These are phyloP conservation scores for Solanum clarkiae DNA, from an alignment of 257 asterid species.

Conservation along the genomic window DNA sequence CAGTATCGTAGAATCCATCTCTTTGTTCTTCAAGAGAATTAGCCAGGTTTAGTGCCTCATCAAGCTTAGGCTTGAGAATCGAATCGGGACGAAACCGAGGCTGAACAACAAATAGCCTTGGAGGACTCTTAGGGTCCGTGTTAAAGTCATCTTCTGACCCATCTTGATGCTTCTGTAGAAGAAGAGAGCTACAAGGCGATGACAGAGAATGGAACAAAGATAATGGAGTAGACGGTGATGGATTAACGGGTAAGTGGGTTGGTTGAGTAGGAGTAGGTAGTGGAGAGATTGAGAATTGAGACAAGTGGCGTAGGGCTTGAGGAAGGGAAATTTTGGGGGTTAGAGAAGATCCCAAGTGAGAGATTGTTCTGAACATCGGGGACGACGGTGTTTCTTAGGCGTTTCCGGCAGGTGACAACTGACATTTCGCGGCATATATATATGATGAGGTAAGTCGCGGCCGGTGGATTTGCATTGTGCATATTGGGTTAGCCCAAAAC, in stretches of 20 bases:
- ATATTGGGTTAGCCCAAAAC: not conserved
- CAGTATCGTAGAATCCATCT: slow-evolving; percentile 46
- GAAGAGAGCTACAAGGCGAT: not conserved
- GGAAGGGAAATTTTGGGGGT: not conserved
- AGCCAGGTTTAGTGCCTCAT: slow-evolving; percentile 77
- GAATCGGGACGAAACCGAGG: slow-evolving; percentile 77
- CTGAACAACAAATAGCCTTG: slow-evolving; percentile 74
- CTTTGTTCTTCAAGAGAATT: slow-evolving; percentile 86
- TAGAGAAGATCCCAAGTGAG: not conserved
- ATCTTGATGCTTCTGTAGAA: slow-evolving; percentile 7
- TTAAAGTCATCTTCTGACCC: slow-evolving; percentile 19
- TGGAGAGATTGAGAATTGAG: not conserved
- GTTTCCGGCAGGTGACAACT: not conserved
- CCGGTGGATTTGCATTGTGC: not conserved
- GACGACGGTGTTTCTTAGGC: not conserved
- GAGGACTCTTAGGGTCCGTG: slow-evolving; percentile 41
- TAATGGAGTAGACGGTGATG: not conserved
- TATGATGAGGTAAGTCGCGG: not conserved
- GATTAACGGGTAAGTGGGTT: not conserved
- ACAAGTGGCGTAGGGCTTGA: not conserved
- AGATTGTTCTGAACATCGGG: slow-evolving; percentile 10
- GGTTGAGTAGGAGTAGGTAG: not conserved
- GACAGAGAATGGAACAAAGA: not conserved
- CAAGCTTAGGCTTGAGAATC: slow-evolving; percentile 48
- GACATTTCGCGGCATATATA: not conserved